These are phyloP conservation scores for Cladobotryum mycophilum DNA, from an alignment of 2,329 filamentous ascomycete genomes.

Conservation along the genomic window DNA sequence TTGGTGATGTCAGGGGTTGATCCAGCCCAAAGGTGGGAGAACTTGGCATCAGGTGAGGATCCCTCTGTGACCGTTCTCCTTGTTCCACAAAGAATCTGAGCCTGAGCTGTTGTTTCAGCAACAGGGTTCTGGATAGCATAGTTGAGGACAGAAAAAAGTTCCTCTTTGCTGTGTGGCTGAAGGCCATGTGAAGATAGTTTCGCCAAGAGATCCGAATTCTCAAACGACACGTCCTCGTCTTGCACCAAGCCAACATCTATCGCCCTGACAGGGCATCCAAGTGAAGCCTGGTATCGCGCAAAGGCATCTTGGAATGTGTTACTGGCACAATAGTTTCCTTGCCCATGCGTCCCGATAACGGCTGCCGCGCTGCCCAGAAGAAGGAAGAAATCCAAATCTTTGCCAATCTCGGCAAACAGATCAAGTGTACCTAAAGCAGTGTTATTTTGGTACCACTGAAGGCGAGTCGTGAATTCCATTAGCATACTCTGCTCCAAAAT, in stretches of 20 bases:
- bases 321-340: neutral
- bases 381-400: conserved; percentile 10
- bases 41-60: conserved; percentile 2
- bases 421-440: neutral
- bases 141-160: conserved; percentile 9
- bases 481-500: no score
- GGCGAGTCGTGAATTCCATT: no score
- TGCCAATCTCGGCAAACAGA: neutral
- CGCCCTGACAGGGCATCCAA: conserved; percentile 3
- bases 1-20: conserved; percentile 1
- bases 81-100: neutral
- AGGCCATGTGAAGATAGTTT: neutral
- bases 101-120: neutral
- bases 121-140: conserved; percentile 5
- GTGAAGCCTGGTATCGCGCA: neutral
- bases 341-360: neutral
- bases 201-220: neutral
- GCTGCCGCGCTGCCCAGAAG: conserved; percentile 2
- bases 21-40: conserved; percentile 9
- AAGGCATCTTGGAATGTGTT: neutral
- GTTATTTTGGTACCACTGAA: neutral
- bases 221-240: neutral
- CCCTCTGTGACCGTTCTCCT: no score
- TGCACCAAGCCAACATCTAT: conserved; percentile 3
- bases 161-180: conserved; percentile 1